Evolutionary conservation across 805 yeast species (phyloP).

Genomic region (Candida montana): DNA sequence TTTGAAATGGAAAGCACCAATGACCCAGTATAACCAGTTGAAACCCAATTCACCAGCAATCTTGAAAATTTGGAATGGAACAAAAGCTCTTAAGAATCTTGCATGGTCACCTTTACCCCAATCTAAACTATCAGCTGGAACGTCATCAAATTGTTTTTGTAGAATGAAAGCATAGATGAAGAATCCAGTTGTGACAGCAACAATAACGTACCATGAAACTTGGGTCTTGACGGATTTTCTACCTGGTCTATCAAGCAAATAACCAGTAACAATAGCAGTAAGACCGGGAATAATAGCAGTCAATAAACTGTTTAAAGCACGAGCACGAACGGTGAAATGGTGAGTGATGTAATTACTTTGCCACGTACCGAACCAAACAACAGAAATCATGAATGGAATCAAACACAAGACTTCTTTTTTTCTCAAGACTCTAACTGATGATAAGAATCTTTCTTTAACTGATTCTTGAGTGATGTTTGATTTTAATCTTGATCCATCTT

Average conservation of each 20-base stretch:
- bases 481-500: constrained; percentile 22
- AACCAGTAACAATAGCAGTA: constrained; percentile 19
- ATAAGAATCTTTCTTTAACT: constrained; percentile 3
- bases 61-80: constrained; percentile 23
- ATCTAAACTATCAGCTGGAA: constrained; percentile 15
- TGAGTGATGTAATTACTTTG: constrained; percentile 21
- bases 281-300: constrained; percentile 18
- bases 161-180: constrained; percentile 21
- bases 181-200: constrained; percentile 10
- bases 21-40: constrained; percentile 25
- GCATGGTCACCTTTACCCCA: constrained; percentile 16
- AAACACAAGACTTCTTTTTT: constrained; percentile 19
- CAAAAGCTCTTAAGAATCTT: constrained; percentile 14
- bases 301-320: constrained; percentile 24
- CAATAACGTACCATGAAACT: constrained; percentile 17
- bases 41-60: constrained; percentile 20
- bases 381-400: constrained; percentile 19
- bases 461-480: constrained; percentile 10
- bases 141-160: constrained; percentile 8
- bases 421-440: constrained; percentile 8
- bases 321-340: constrained; percentile 22
- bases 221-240: constrained; percentile 12
- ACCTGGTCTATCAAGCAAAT: constrained; percentile 13
- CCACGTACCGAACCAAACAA: constrained; percentile 24
- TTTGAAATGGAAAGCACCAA: constrained; percentile 19